phyloP scores from a whole-genome alignment of 768 basidiomycete genomes.

The Suillus lakei region DNA sequence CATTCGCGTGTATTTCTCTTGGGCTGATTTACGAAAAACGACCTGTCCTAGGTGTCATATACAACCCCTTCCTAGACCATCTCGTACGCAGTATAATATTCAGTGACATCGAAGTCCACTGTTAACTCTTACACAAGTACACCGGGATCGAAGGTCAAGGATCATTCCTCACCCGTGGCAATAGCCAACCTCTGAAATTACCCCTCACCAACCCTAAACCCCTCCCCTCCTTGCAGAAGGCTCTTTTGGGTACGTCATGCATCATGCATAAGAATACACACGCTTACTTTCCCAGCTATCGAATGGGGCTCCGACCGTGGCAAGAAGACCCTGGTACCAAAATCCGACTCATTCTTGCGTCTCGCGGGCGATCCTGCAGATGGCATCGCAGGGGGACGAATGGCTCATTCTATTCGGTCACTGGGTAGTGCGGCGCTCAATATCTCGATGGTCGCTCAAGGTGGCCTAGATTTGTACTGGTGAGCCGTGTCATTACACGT shows the following conservation, averaged over 20 bases:
- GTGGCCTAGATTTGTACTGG: constrained; percentile 89
- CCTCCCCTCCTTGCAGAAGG: constrained; percentile 69
- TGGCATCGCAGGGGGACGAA: constrained; percentile 68
- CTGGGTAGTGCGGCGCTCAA: constrained; percentile 87
- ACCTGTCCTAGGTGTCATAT: constrained; percentile 90
- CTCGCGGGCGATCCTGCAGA: constrained; percentile 73
- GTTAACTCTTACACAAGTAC: constrained; percentile 50
- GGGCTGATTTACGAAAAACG: constrained; percentile 83
- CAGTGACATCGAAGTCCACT: not conserved
- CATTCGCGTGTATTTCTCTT: constrained; percentile 88
- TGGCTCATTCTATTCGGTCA: constrained; percentile 85
- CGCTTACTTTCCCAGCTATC: constrained; percentile 50
- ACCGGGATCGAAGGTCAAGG: constrained; percentile 81
- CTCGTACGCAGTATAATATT: constrained; percentile 49
- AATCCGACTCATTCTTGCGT: constrained; percentile 69
- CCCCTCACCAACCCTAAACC: constrained; percentile 71
- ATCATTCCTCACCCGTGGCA: constrained; percentile 67
- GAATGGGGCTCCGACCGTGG: constrained; percentile 91
- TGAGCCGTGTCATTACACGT: constrained; percentile 34
- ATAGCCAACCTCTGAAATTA: constrained; percentile 53
- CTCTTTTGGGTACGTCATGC: constrained; percentile 60
- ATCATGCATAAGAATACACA: constrained; percentile 2
- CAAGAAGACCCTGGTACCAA: constrained; percentile 54
- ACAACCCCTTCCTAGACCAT: constrained; percentile 89
- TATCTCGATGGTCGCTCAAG: constrained; percentile 85